Conservation (phyloP, 2,329 filamentous ascomycete genomes). For the Sphaerulina musiva region DNA sequence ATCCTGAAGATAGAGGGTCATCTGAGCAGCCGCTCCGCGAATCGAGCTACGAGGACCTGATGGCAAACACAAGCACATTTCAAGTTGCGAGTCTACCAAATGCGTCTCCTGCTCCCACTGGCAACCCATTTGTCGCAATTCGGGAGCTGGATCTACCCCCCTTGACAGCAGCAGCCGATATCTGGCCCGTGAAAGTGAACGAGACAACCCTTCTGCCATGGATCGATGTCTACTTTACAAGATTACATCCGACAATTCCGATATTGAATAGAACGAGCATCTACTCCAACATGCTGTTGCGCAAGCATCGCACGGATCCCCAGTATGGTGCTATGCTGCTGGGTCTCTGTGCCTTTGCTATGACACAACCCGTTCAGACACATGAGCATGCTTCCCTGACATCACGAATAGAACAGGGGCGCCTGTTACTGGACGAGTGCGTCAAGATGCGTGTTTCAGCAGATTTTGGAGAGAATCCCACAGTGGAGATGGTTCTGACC, state of each 20-base stretch:
- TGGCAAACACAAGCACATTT: slow-evolving; percentile 27
- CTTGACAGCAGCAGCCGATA: slow-evolving; percentile 22
- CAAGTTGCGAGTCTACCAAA: slow-evolving; percentile 33
- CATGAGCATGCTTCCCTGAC: slow-evolving; percentile 33
- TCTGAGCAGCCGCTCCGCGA: slow-evolving; percentile 3
- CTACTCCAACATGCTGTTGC: slow-evolving; percentile 39
- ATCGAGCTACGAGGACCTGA: slow-evolving; percentile 29
- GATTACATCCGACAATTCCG: slow-evolving; percentile 40
- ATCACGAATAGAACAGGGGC: slow-evolving; percentile 34
- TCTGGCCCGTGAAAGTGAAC: slow-evolving; percentile 38
- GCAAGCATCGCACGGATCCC: slow-evolving; percentile 39
- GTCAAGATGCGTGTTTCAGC: slow-evolving; percentile 41
- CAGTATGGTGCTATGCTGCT: slow-evolving; percentile 42
- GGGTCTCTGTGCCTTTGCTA: slow-evolving; percentile 39
- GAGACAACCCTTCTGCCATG: slow-evolving; percentile 36
- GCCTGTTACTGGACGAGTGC: slow-evolving; percentile 40
- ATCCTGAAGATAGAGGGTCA: background rate
- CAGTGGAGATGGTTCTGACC: slow-evolving; percentile 27
- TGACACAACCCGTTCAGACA: slow-evolving; percentile 42
- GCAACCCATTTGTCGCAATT: slow-evolving; percentile 25
- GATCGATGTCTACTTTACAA: slow-evolving; percentile 42
- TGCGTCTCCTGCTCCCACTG: slow-evolving; percentile 33
- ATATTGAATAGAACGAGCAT: slow-evolving; percentile 38
- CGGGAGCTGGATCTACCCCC: slow-evolving; percentile 32
- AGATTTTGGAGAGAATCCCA: slow-evolving; percentile 32